Conservation (phyloP, 83 land plant genomes). For the Picea mariana region DNA sequence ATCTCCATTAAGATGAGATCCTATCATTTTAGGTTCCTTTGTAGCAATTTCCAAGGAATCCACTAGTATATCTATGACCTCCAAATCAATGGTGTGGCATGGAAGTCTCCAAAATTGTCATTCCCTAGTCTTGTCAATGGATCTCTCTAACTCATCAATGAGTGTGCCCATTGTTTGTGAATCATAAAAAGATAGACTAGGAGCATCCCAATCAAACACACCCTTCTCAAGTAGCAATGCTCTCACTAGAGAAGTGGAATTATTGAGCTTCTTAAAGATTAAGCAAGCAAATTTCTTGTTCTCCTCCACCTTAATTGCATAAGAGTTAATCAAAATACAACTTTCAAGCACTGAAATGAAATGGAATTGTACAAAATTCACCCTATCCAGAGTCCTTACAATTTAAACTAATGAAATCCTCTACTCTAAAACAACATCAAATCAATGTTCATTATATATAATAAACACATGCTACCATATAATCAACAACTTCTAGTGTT, state of each 20-base stretch:
- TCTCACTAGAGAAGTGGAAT: slow-evolving; percentile 61
- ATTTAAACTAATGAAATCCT: no score
- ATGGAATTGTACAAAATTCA: slow-evolving; percentile 80
- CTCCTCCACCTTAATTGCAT: slow-evolving; percentile 86
- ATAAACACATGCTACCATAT: no score
- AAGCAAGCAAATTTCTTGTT: slow-evolving; percentile 76
- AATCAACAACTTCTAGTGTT: no score
- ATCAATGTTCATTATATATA: no score
- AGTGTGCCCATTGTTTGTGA: slow-evolving; percentile 75
- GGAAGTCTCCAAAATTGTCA: slow-evolving; percentile 75
- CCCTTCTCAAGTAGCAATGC: slow-evolving; percentile 86
- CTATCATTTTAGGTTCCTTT: background rate
- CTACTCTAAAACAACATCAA: no score
- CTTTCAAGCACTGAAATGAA: slow-evolving; percentile 56
- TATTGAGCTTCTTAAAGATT: no score
- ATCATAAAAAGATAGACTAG: slow-evolving; percentile 84
- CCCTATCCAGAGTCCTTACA: no score
- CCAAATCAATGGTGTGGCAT: slow-evolving; percentile 79
- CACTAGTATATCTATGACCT: slow-evolving; percentile 76
- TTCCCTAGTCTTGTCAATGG: slow-evolving; percentile 55
- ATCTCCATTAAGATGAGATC: no score
- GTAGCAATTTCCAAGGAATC: slow-evolving; percentile 65
- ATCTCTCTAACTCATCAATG: slow-evolving; percentile 62
- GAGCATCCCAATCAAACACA: slow-evolving; percentile 80
- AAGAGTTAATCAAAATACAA: slow-evolving; percentile 76